These are phyloP conservation scores for Wickerhamomyces mucosus DNA, from an alignment of 805 yeast species.

Conservation along the genomic window DNA sequence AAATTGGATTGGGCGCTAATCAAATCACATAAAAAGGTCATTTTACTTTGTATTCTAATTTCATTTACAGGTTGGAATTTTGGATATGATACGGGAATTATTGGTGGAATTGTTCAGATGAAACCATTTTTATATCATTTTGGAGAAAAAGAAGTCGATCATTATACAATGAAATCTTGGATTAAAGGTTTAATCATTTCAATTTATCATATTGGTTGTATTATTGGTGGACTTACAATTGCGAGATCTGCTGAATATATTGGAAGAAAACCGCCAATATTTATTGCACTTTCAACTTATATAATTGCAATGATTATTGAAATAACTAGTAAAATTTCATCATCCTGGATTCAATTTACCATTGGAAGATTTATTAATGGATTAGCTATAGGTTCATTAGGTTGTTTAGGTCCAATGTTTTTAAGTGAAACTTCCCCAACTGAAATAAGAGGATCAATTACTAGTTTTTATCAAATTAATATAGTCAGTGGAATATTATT, in stretches of 20 bases:
- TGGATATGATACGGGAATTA: constrained; percentile 72
- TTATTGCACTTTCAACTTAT: constrained; percentile 44
- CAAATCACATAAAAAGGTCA: constrained; percentile 7
- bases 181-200: constrained; percentile 39
- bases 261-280: constrained; percentile 55
- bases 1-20: constrained; percentile 1
- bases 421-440: constrained; percentile 61
- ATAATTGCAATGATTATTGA: constrained; percentile 52
- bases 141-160: constrained; percentile 30
- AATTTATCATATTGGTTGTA: constrained; percentile 60
- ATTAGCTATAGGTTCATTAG: constrained; percentile 61
- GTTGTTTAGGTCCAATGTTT: constrained; percentile 67
- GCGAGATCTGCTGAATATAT: constrained; percentile 48
- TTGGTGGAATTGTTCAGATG: constrained; percentile 63
- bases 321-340: constrained; percentile 33
- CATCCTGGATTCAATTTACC: constrained; percentile 52
- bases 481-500: constrained; percentile 57
- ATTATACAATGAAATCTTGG: constrained; percentile 10
- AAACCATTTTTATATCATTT: constrained; percentile 41
- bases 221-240: constrained; percentile 54
- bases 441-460: constrained; percentile 57
- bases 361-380: constrained; percentile 65
- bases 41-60: constrained; percentile 33
- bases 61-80: constrained; percentile 67
- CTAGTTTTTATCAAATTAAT: constrained; percentile 53